phyloP scores from a whole-genome alignment of 2,329 filamentous ascomycete species.

The Aspergillus uvarum region DNA sequence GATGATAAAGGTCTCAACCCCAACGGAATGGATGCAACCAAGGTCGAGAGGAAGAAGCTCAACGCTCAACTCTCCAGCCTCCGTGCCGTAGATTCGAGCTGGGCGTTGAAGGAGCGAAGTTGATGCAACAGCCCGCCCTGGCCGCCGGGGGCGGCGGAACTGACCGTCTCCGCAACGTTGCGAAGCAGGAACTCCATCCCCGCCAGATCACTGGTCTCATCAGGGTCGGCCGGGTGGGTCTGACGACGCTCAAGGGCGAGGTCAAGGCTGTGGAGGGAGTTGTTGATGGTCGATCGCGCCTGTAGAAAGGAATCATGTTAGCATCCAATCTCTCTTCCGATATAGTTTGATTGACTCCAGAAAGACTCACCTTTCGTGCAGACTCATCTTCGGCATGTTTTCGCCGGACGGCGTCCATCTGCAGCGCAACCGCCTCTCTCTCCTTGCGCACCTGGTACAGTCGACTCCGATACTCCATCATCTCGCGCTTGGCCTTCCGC shows the following conservation, averaged over 20 bases:
- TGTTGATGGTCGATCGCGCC: conserved; percentile 43
- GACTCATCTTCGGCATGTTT: conserved; percentile 42
- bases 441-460: conserved; percentile 50
- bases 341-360: too few relatives aligned
- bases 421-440: conserved; percentile 51
- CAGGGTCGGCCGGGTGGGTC: conserved; percentile 19
- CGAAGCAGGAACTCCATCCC: conserved; percentile 47
- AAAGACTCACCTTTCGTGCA: conserved; percentile 32
- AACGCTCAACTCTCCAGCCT: conserved; percentile 26
- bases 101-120: conserved; percentile 44
- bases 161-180: conserved; percentile 42
- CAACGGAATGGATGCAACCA: too few relatives aligned
- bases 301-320: conserved; percentile 14
- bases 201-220: conserved; percentile 20
- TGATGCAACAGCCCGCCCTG: conserved; percentile 44
- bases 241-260: conserved; percentile 42
- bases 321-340: background rate
- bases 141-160: conserved; percentile 37
- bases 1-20: background rate
- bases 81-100: conserved; percentile 39
- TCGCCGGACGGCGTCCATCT: conserved; percentile 50
- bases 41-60: too few relatives aligned
- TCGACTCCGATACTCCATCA: conserved; percentile 47
- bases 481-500: conserved; percentile 47
- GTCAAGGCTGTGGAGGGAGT: conserved; percentile 44